Percentiles rank a stretch among this genome's conserved stretches.
These are phyloP conservation scores for Blastocystis sp. DNA, from an alignment of 352 stramenopile species.

Conservation along the genomic window DNA sequence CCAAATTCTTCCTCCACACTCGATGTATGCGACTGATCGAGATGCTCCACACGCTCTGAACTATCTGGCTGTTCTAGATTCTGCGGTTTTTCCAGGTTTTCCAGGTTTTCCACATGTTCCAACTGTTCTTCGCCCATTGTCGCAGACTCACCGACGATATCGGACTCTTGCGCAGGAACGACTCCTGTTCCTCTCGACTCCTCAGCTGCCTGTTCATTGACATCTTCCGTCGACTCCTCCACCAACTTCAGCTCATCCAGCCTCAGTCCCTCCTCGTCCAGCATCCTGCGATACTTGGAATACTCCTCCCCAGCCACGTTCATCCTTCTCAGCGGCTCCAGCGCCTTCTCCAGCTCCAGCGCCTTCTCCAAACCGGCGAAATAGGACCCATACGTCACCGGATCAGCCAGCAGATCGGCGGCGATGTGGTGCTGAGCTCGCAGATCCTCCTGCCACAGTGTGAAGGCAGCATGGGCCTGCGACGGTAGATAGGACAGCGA, in stretches of 20 bases:
- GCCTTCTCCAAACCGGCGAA: constrained; percentile 90
- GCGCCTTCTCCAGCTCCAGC: constrained; percentile 85
- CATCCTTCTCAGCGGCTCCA: constrained; percentile 73
- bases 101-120: background rate
- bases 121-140: constrained; percentile 6
- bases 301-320: constrained; percentile 76
- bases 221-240: background rate
- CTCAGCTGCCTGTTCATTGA: background rate
- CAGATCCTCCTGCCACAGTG: constrained; percentile 84
- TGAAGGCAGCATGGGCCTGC: constrained; percentile 80
- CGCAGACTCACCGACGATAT: background rate
- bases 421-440: constrained; percentile 77
- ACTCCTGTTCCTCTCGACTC: background rate
- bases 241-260: background rate
- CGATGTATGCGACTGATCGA: background rate
- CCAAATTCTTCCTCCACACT: constrained; percentile 25
- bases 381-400: constrained; percentile 80
- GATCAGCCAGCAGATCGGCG: constrained; percentile 86
- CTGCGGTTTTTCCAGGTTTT: background rate
- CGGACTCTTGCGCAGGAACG: background rate
- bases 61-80: background rate
- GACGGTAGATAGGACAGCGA: constrained; percentile 92
- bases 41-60: background rate
- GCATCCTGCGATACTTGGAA: constrained; percentile 65
- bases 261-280: constrained; percentile 5